These are phyloP conservation scores for Gonapodya prolifera DNA, from an alignment of 192 early-diverging fungal species.

Conservation along the genomic window DNA sequence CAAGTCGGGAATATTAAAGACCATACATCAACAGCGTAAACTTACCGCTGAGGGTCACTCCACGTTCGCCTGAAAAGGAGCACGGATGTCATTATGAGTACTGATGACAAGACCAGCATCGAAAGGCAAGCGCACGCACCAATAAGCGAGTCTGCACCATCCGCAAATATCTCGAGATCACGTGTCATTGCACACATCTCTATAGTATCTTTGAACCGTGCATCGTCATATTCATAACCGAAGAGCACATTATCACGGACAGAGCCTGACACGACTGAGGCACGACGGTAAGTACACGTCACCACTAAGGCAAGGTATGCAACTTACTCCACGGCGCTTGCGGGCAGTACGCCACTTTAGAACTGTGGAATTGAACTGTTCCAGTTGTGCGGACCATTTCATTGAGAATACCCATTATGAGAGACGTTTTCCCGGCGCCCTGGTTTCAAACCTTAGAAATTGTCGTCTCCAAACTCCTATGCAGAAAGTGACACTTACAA, in stretches of 20 bases:
- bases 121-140: not conserved
- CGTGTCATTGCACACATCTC: not conserved
- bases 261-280: not conserved
- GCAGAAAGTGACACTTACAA: no score
- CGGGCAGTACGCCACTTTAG: not conserved
- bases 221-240: not conserved
- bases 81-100: no score
- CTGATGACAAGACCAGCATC: no score
- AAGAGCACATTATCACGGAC: conserved; percentile 6
- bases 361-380: not conserved
- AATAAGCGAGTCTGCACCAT: conserved; percentile 5
- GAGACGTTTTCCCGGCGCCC: conserved; percentile 6
- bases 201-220: not conserved
- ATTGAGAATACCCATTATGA: not conserved
- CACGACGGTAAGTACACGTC: no score
- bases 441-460: no score
- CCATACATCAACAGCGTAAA: no score
- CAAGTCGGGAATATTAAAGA: no score
- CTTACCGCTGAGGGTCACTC: no score
- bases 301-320: no score
- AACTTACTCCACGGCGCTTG: conserved; percentile 9
- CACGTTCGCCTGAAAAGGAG: no score
- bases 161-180: conserved; percentile 7
- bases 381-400: conserved; percentile 5
- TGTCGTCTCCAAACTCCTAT: no score